Conservation (phyloP, 257 asterid species). For the Solanum medicagineum region DNA sequence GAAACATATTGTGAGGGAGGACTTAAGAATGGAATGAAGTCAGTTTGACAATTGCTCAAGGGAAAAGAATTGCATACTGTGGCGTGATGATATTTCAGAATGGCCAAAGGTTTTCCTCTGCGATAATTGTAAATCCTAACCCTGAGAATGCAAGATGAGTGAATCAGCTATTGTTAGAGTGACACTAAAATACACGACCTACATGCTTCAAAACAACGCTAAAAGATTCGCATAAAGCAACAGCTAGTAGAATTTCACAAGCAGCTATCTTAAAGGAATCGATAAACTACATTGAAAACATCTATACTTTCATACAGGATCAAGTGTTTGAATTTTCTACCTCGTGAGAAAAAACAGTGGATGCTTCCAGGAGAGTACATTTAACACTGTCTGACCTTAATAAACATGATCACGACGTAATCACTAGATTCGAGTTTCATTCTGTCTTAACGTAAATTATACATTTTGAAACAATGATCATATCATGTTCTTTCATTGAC, state of each 20-base stretch:
- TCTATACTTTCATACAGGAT: background rate
- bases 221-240: background rate
- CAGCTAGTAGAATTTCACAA: background rate
- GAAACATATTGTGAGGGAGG: background rate
- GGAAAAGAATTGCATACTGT: slow-evolving; percentile 9
- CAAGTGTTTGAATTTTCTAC: background rate
- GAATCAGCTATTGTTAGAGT: background rate
- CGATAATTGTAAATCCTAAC: slow-evolving; percentile 74
- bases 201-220: background rate
- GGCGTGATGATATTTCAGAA: slow-evolving; percentile 73
- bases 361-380: background rate
- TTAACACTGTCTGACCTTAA: background rate
- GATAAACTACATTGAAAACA: background rate
- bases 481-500: background rate
- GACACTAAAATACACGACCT: background rate
- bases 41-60: background rate
- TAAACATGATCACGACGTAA: background rate
- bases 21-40: background rate
- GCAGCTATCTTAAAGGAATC: background rate
- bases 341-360: background rate
- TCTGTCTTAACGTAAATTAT: background rate
- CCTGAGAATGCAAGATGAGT: slow-evolving; percentile 15
- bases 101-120: slow-evolving; percentile 76
- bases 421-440: background rate
- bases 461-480: background rate